These are phyloP conservation scores for Cyclocybe cylindracea DNA, from an alignment of 768 basidiomycete genomes.

Conservation along the genomic window DNA sequence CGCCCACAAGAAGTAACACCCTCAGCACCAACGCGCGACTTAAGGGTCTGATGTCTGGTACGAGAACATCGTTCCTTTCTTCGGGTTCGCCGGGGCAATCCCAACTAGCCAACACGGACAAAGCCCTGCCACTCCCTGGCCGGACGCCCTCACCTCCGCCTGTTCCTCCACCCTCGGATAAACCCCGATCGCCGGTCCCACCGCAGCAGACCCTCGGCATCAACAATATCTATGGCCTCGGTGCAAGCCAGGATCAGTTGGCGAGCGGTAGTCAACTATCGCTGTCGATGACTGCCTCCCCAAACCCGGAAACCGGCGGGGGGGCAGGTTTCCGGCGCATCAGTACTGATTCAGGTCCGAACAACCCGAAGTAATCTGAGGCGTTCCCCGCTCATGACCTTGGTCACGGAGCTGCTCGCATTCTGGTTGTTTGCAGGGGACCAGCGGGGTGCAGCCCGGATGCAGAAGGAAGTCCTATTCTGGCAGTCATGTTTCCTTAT, in stretches of 20 bases:
- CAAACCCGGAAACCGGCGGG: constrained; percentile 11
- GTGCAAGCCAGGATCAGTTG: constrained; percentile 9
- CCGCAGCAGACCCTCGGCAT: constrained; percentile 1
- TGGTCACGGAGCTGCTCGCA: no score
- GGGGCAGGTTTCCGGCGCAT: background rate
- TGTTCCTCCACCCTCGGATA: constrained; percentile 23
- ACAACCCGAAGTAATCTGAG: background rate
- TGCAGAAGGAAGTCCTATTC: no score
- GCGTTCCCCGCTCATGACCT: no score
- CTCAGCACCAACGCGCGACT: constrained; percentile 49
- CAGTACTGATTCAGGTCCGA: background rate
- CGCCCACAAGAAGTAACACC: constrained; percentile 35
- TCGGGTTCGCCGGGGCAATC: constrained; percentile 29
- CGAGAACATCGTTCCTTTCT: no score
- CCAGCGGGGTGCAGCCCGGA: no score
- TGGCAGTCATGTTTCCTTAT: no score
- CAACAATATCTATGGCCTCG: constrained; percentile 6
- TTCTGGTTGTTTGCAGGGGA: no score
- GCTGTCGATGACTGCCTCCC: constrained; percentile 16
- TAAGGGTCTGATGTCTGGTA: constrained; percentile 45
- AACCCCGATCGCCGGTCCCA: constrained; percentile 18
- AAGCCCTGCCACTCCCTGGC: constrained; percentile 22
- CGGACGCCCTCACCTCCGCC: constrained; percentile 24
- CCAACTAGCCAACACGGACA: constrained; percentile 27
- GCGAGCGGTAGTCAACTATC: constrained; percentile 15